Conservation (phyloP, 495 filamentous ascomycete genomes). For the Aspergillus funiculosus region DNA sequence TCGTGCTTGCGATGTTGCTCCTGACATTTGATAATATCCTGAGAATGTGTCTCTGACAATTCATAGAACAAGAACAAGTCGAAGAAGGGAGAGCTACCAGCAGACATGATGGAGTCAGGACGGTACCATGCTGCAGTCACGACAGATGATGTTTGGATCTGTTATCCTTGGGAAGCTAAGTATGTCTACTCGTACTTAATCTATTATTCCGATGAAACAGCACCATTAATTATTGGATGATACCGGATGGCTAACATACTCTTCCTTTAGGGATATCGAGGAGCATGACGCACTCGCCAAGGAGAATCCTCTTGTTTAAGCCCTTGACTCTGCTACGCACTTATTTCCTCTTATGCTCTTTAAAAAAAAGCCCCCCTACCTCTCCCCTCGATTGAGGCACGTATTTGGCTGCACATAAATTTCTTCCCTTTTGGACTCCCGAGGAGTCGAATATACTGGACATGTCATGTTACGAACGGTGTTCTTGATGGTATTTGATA, state of each 20-base stretch:
- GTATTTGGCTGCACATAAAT: constrained; percentile 5
- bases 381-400: background rate
- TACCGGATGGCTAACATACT: constrained; percentile 14
- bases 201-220: background rate
- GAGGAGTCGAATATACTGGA: constrained; percentile 6
- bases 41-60: constrained; percentile 3
- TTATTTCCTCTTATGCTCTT: background rate
- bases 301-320: constrained; percentile 40
- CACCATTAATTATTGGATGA: background rate
- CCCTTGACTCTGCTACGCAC: background rate
- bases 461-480: constrained; percentile 23
- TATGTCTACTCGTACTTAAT: constrained; percentile 36
- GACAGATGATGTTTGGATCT: constrained; percentile 91
- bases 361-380: background rate
- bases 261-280: constrained; percentile 67
- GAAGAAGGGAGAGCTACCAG: constrained; percentile 83
- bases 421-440: constrained; percentile 2
- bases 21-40: background rate
- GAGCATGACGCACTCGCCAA: constrained; percentile 75
- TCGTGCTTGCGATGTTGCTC: background rate
- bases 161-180: constrained; percentile 98
- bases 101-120: constrained; percentile 67
- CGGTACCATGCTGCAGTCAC: constrained; percentile 84
- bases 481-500: constrained; percentile 28
- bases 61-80: constrained; percentile 87